Conservation (phyloP, 345 rosid species). For the Cardamine occulta region DNA sequence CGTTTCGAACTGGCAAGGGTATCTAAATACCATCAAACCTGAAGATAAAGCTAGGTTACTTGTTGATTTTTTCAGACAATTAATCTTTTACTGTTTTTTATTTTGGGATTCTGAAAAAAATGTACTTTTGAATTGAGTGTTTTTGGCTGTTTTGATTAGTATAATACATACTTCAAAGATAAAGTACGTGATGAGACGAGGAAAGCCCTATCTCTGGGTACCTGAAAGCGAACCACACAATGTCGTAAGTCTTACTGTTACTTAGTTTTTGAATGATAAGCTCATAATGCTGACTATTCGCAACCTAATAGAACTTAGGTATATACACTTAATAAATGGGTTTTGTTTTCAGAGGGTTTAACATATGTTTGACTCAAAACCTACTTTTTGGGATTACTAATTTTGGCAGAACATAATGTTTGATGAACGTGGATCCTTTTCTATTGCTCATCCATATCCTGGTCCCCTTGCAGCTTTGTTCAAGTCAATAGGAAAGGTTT, state of each 20-base stretch:
- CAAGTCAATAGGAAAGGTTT: slow-evolving; percentile 64
- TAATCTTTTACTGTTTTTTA: too few relatives aligned
- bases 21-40: slow-evolving; percentile 75
- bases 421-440: slow-evolving; percentile 82
- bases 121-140: neutral
- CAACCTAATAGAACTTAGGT: neutral
- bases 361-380: slow-evolving; percentile 3
- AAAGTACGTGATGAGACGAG: slow-evolving; percentile 70
- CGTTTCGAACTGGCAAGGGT: slow-evolving; percentile 83
- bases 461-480: slow-evolving; percentile 67
- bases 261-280: slow-evolving; percentile 9
- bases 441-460: slow-evolving; percentile 71
- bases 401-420: slow-evolving; percentile 68
- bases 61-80: neutral
- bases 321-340: too few relatives aligned
- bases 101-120: too few relatives aligned
- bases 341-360: neutral
- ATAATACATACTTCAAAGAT: slow-evolving; percentile 76
- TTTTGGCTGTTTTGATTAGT: slow-evolving; percentile 43
- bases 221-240: slow-evolving; percentile 78
- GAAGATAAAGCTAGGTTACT: slow-evolving; percentile 81
- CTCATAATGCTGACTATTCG: neutral
- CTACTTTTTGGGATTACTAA: neutral
- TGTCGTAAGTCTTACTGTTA: slow-evolving; percentile 55
- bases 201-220: slow-evolving; percentile 84